Percentiles rank a stretch among this genome's conserved stretches.
Evolutionary conservation across 106 monocot species (phyloP).

Genomic region (Narthecium ossifragum): DNA sequence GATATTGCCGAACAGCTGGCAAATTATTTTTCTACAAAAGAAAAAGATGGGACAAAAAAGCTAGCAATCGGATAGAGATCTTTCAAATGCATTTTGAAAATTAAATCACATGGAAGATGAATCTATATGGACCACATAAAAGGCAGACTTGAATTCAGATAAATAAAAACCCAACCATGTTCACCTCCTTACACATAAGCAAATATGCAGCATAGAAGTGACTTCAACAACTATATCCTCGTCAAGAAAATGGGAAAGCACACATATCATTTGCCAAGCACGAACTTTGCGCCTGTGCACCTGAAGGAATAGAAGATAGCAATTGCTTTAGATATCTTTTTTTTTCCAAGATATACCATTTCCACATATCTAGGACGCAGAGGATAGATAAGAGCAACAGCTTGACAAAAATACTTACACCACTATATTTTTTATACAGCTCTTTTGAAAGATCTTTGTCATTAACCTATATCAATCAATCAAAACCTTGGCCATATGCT

Average conservation of each 20-base stretch:
- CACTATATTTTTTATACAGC: conserved; percentile 88
- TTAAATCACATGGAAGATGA: too few relatives aligned
- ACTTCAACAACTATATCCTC: conserved; percentile 71
- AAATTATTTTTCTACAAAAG: conserved; percentile 88
- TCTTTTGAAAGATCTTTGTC: conserved; percentile 90
- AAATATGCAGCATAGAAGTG: conserved; percentile 67
- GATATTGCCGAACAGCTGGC: conserved; percentile 82
- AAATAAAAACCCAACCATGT: neutral
- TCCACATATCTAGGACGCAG: too few relatives aligned
- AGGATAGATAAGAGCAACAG: conserved; percentile 1
- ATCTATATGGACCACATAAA: too few relatives aligned
- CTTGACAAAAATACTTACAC: conserved; percentile 37
- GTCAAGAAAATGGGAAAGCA: conserved; percentile 69
- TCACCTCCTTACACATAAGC: conserved; percentile 62
- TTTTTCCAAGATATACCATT: too few relatives aligned
- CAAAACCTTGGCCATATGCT: too few relatives aligned
- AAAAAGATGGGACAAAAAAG: too few relatives aligned
- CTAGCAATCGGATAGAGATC: too few relatives aligned
- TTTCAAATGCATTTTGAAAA: too few relatives aligned
- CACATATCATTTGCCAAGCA: conserved; percentile 95
- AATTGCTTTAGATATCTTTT: too few relatives aligned
- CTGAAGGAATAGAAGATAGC: too few relatives aligned
- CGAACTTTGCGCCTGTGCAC: conserved; percentile 95
- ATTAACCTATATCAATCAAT: conserved; percentile 47
- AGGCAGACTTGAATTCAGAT: neutral